Percentiles rank a stretch among this genome's conserved stretches.
Evolutionary conservation across 1,139 yeast genomes (phyloP).

Genomic region (Arxiozyma telluris): DNA sequence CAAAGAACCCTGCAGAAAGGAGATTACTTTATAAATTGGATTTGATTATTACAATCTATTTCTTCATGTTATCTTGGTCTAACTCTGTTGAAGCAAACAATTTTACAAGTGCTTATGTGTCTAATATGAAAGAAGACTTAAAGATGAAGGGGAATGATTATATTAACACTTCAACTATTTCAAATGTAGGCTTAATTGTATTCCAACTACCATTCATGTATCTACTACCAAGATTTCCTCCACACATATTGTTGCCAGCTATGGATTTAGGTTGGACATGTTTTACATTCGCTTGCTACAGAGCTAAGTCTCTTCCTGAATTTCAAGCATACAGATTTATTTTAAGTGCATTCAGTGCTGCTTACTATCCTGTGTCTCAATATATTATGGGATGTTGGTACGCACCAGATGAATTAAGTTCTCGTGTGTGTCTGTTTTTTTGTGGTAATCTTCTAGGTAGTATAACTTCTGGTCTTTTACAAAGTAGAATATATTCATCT

Average conservation of each 20-base stretch:
- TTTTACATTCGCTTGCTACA: slow-evolving; percentile 48
- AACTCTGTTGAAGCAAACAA: slow-evolving; percentile 55
- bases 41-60: slow-evolving; percentile 47
- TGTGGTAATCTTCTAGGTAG: slow-evolving; percentile 49
- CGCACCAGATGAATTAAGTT: slow-evolving; percentile 47
- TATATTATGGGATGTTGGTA: slow-evolving; percentile 64
- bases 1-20: slow-evolving; percentile 46
- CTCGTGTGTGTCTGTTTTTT: slow-evolving; percentile 31
- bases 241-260: slow-evolving; percentile 45
- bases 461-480: slow-evolving; percentile 49
- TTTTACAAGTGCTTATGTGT: slow-evolving; percentile 60
- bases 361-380: slow-evolving; percentile 56
- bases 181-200: slow-evolving; percentile 50
- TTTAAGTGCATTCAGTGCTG: slow-evolving; percentile 56
- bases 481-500: slow-evolving; percentile 44
- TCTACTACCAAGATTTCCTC: slow-evolving; percentile 40
- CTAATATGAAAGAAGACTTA: slow-evolving; percentile 52
- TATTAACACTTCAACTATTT: slow-evolving; percentile 50
- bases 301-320: slow-evolving; percentile 40
- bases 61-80: slow-evolving; percentile 61
- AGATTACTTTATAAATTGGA: slow-evolving; percentile 53
- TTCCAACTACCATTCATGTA: slow-evolving; percentile 45
- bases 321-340: slow-evolving; percentile 52
- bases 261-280: slow-evolving; percentile 61
- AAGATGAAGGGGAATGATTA: slow-evolving; percentile 59